A percentile compares a stretch with the other conserved stretches of the same genome.
phyloP scores from a whole-genome alignment of 345 rosid genomes.

The Eucalyptus victrix region DNA sequence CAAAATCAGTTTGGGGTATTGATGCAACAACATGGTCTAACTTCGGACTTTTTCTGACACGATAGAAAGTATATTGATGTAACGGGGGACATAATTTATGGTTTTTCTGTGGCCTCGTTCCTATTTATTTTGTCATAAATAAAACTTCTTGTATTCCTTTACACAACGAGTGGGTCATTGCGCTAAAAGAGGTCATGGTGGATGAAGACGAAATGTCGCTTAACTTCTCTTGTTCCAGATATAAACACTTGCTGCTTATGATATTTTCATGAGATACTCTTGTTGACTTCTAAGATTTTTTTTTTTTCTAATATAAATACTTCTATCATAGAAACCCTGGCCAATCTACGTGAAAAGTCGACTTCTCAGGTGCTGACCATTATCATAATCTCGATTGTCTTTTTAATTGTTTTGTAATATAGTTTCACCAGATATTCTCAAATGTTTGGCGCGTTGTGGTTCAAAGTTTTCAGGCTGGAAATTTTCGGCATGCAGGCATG shows the following conservation, averaged over 20 bases:
- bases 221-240: background rate
- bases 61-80: background rate
- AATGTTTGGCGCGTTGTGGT: background rate
- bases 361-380: background rate
- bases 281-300: background rate
- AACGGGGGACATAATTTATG: background rate
- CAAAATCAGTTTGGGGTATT: background rate
- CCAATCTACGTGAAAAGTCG: background rate
- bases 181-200: background rate
- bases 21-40: background rate
- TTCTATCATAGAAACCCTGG: background rate
- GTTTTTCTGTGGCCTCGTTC: background rate
- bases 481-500: background rate
- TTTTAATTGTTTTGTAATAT: background rate
- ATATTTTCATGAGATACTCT: background rate
- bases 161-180: background rate
- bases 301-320: background rate
- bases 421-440: background rate
- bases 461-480: background rate
- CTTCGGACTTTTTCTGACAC: background rate
- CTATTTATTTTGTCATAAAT: background rate
- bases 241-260: background rate
- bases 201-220: background rate
- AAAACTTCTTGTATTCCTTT: background rate
- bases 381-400: background rate